phyloP scores from a whole-genome alignment of 2,329 filamentous ascomycete genomes.

The Apiospora aurea region DNA sequence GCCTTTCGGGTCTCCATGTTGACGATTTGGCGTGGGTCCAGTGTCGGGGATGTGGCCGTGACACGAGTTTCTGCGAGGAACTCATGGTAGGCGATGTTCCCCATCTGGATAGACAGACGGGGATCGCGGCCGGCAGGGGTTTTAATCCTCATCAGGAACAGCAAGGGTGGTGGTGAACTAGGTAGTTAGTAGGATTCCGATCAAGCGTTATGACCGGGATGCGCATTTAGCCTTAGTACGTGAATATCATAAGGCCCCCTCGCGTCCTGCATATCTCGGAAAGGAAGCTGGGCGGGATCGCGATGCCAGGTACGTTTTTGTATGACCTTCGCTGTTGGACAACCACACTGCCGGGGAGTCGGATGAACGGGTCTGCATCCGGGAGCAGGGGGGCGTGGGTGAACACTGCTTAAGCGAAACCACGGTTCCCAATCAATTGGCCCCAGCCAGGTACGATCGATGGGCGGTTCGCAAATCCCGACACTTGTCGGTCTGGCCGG shows the following conservation, averaged over 20 bases:
- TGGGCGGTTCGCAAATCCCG: conserved; percentile 7
- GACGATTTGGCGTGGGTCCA: not conserved
- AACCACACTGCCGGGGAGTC: not conserved
- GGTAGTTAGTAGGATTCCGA: not conserved
- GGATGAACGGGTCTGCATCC: conserved; percentile 14
- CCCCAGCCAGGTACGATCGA: not conserved
- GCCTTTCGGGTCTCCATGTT: not conserved
- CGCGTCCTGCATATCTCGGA: not conserved
- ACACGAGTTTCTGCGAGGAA: not conserved
- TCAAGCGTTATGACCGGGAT: not conserved
- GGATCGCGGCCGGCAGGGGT: not conserved
- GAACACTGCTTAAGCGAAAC: conserved; percentile 22
- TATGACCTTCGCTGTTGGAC: not conserved
- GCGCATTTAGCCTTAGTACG: not conserved
- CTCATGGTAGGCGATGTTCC: conserved; percentile 12
- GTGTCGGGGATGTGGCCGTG: not conserved
- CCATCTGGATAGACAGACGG: not conserved
- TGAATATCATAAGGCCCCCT: not conserved
- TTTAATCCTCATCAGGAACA: not conserved
- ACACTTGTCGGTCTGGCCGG: not conserved
- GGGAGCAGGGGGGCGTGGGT: conserved; percentile 8
- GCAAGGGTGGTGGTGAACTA: not conserved
- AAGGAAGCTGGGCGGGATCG: not conserved
- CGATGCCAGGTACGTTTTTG: conserved; percentile 14
- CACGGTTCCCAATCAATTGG: conserved; percentile 2